A percentile compares a stretch with the other conserved stretches of the same genome.
These are phyloP conservation scores for Podospora comata DNA, from an alignment of 495 filamentous ascomycete genomes.

Conservation along the genomic window DNA sequence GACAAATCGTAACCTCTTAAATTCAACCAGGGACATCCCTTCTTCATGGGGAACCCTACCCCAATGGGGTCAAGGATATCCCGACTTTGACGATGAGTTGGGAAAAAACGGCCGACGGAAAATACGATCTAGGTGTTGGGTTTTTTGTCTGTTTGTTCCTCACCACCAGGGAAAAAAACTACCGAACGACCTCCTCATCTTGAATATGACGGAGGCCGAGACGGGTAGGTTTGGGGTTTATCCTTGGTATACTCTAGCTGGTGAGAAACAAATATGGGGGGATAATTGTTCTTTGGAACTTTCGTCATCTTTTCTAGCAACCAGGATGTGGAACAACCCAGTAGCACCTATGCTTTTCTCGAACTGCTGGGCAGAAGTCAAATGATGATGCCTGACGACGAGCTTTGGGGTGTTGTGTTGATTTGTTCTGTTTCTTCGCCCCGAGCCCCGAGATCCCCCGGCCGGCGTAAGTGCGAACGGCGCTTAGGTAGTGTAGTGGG, in stretches of 20 bases:
- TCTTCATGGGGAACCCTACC: neutral
- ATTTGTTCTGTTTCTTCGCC: neutral
- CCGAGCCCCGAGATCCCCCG: neutral
- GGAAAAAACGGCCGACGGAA: neutral
- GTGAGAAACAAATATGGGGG: neutral
- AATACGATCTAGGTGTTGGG: neutral
- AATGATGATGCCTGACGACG: too few relatives aligned
- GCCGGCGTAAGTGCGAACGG: neutral
- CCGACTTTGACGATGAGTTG: neutral
- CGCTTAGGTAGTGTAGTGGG: neutral
- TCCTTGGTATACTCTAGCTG: neutral
- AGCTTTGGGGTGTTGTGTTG: too few relatives aligned
- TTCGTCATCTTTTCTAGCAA: neutral
- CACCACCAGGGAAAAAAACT: neutral
- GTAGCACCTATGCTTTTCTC: neutral
- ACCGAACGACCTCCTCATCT: neutral
- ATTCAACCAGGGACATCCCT: neutral
- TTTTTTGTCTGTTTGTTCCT: neutral
- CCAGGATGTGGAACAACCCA: neutral
- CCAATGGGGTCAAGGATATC: neutral
- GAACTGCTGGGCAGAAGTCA: too few relatives aligned
- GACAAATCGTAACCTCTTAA: neutral
- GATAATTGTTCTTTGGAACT: neutral
- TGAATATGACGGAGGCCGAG: neutral
- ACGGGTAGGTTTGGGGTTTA: neutral